Evolutionary conservation across 129 eudicot genomes (phyloP).

Genomic region (Pseudognaphalium luteoalbum): DNA sequence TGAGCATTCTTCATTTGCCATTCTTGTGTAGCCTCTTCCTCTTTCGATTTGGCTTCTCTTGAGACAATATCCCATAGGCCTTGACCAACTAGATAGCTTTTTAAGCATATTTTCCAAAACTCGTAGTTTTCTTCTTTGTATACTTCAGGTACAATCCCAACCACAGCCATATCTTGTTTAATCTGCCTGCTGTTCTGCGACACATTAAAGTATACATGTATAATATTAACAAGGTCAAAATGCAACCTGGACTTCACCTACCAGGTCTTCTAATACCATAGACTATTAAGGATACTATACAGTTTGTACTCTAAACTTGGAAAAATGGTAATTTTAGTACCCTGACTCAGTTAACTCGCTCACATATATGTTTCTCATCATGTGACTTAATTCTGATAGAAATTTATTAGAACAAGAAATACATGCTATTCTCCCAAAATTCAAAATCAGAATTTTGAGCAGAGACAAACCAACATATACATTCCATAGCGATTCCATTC

Average conservation of each 20-base stretch:
- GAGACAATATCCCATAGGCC: conserved; percentile 52
- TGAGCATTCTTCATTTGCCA: conserved; percentile 46
- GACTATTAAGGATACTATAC: too few relatives aligned
- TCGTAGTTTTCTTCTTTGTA: conserved; percentile 57
- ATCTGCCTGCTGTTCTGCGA: not conserved
- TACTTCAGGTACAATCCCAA: conserved; percentile 42
- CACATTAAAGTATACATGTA: not conserved
- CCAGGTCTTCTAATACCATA: too few relatives aligned
- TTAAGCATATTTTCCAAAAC: conserved; percentile 50
- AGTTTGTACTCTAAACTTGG: too few relatives aligned
- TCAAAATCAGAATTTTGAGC: too few relatives aligned
- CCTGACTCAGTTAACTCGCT: too few relatives aligned
- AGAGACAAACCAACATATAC: not conserved
- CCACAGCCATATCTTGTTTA: conserved; percentile 26
- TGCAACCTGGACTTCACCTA: too few relatives aligned
- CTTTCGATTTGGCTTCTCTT: conserved; percentile 13
- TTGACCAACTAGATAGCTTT: conserved; percentile 47
- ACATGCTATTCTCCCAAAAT: too few relatives aligned
- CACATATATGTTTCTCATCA: too few relatives aligned
- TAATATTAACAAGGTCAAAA: not conserved
- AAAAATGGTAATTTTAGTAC: too few relatives aligned
- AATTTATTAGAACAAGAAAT: too few relatives aligned
- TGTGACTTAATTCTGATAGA: too few relatives aligned
- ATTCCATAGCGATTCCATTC: too few relatives aligned
- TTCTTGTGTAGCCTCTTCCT: conserved; percentile 24